These are phyloP conservation scores for Vaccinium darrowii DNA, from an alignment of 148 eudicot species.

Conservation along the genomic window DNA sequence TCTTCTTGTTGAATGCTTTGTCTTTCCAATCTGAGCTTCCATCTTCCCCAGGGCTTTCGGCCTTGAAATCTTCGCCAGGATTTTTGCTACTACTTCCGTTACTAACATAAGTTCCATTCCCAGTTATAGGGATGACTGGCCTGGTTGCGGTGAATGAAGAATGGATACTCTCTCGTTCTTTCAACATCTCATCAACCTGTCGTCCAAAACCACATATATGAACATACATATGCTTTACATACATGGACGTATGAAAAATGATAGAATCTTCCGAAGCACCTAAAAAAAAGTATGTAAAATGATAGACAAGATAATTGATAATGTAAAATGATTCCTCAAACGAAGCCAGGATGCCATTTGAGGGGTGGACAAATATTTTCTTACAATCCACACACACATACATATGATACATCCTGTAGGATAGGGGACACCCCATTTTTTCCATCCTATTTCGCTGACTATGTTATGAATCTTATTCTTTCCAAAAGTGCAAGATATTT, in stretches of 20 bases:
- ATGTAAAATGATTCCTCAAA: background rate
- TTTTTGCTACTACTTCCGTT: conserved; percentile 71
- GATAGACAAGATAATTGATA: background rate
- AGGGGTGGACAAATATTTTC: too few species aligned
- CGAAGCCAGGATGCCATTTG: too few species aligned
- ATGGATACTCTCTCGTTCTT: conserved; percentile 80
- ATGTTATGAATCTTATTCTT: background rate
- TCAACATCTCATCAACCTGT: conserved; percentile 94
- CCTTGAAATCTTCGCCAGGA: conserved; percentile 51
- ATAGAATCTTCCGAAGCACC: background rate
- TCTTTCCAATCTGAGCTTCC: conserved; percentile 84
- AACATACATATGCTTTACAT: too few species aligned
- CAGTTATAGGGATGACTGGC: conserved; percentile 30
- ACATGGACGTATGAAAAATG: background rate
- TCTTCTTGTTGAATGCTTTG: conserved; percentile 67
- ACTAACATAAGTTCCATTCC: conserved; percentile 24
- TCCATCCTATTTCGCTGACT: background rate
- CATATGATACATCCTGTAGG: background rate
- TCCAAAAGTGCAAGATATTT: background rate
- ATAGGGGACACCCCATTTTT: background rate
- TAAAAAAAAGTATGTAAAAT: background rate
- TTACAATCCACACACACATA: background rate
- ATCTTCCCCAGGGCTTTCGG: conserved; percentile 73
- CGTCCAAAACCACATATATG: conserved; percentile 12
- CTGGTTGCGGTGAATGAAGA: conserved; percentile 69